These are phyloP conservation scores for Paxillus ammoniavirescens DNA, from an alignment of 768 basidiomycete species.

Conservation along the genomic window DNA sequence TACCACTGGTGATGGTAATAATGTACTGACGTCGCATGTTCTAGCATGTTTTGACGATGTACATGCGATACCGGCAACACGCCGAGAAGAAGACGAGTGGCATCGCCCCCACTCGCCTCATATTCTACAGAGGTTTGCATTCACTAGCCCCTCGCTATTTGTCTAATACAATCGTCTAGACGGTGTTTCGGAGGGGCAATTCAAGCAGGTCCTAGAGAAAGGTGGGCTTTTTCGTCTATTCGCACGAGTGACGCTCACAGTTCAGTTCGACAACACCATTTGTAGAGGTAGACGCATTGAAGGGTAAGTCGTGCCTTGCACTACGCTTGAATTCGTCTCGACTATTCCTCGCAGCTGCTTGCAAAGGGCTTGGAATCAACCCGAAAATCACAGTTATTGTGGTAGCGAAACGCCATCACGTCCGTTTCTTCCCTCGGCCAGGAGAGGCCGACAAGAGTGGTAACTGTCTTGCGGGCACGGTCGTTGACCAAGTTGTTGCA, in stretches of 20 bases:
- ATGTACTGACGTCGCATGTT: slow-evolving; percentile 9
- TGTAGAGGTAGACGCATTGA: slow-evolving; percentile 58
- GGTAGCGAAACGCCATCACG: slow-evolving; percentile 62
- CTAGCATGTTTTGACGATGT: slow-evolving; percentile 56
- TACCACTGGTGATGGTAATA: background rate
- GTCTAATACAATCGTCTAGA: slow-evolving; percentile 29
- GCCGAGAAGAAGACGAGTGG: slow-evolving; percentile 48
- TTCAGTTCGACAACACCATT: background rate
- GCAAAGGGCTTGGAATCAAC: slow-evolving; percentile 51
- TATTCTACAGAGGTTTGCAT: slow-evolving; percentile 70
- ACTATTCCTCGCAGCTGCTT: slow-evolving; percentile 50
- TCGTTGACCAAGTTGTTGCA: slow-evolving; percentile 67
- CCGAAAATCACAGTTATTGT: slow-evolving; percentile 74
- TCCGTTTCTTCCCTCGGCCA: slow-evolving; percentile 51
- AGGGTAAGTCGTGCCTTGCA: slow-evolving; percentile 39
- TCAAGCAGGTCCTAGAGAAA: slow-evolving; percentile 44
- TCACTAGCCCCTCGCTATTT: background rate
- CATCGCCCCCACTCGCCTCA: slow-evolving; percentile 60
- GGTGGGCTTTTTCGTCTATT: slow-evolving; percentile 39
- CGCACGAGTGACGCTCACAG: background rate
- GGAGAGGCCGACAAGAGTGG: slow-evolving; percentile 61
- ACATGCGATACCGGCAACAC: slow-evolving; percentile 53
- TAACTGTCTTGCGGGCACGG: slow-evolving; percentile 76
- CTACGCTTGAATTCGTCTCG: background rate
- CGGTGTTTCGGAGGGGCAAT: slow-evolving; percentile 58